phyloP scores from a whole-genome alignment of 2,329 filamentous ascomycete species.

The Ascochyta koolunga region DNA sequence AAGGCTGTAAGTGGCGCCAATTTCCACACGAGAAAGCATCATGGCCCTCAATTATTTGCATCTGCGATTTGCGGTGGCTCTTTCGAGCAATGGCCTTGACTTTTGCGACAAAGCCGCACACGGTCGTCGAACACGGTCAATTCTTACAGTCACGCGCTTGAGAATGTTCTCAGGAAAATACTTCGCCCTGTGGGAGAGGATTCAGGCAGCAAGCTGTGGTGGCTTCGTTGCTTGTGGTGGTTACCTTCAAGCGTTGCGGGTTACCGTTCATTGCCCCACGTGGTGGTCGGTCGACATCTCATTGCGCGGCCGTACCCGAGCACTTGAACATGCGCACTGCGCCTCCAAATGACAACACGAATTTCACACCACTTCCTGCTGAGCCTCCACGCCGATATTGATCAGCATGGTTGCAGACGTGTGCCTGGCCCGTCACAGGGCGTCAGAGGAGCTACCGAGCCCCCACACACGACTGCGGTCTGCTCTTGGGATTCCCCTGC shows the following conservation, averaged over 20 bases:
- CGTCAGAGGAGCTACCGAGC: constrained; percentile 20
- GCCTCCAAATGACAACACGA: not conserved
- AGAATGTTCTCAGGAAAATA: not conserved
- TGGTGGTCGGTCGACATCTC: constrained; percentile 24
- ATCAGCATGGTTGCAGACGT: constrained; percentile 5
- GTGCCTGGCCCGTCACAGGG: constrained; percentile 14
- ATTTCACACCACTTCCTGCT: not conserved
- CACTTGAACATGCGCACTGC: not conserved
- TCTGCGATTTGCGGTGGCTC: not conserved
- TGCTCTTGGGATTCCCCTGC: constrained; percentile 20
- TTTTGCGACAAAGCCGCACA: not conserved
- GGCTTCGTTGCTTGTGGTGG: not conserved
- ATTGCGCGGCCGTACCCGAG: constrained; percentile 24
- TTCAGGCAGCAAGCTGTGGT: not conserved
- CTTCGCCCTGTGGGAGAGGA: not conserved
- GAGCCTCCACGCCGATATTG: not conserved
- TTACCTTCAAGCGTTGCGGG: not conserved
- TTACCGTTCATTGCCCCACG: constrained; percentile 24
- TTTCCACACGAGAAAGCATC: not conserved
- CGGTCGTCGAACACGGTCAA: too few relatives aligned
- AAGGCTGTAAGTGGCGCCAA: constrained; percentile 4
- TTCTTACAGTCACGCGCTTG: too few relatives aligned
- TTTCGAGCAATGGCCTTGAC: not conserved
- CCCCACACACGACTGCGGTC: constrained; percentile 15
- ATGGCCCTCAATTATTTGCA: not conserved